phyloP scores from a whole-genome alignment of 495 filamentous ascomycete genomes.

The Aspergillus sclerotiicarbonarius region DNA sequence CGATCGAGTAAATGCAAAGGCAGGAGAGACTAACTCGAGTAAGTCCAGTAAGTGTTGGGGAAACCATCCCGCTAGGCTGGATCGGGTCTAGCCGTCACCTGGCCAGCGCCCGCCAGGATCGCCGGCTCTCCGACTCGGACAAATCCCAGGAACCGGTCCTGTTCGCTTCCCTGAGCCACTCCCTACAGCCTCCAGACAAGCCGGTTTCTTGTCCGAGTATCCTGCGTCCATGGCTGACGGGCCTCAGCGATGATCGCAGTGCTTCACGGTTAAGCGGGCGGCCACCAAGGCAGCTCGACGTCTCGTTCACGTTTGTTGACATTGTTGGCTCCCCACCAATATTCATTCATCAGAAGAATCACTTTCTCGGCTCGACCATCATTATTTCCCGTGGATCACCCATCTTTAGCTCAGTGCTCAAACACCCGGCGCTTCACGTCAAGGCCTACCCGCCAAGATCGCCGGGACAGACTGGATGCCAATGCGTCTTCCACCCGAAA shows the following conservation, averaged over 20 bases:
- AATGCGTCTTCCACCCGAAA: slow-evolving; percentile 19
- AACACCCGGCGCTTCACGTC: neutral
- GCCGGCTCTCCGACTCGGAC: neutral
- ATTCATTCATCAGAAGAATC: no score
- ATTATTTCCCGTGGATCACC: no score
- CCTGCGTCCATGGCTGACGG: neutral
- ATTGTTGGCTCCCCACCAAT: no score
- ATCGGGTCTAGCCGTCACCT: neutral
- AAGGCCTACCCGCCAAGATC: neutral
- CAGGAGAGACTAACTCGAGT: neutral
- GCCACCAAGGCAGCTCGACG: neutral
- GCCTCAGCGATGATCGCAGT: neutral
- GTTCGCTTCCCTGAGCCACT: neutral
- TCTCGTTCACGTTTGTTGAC: neutral
- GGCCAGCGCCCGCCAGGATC: neutral
- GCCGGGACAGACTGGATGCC: neutral
- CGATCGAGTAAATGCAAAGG: neutral
- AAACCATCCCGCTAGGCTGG: neutral
- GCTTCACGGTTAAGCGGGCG: neutral
- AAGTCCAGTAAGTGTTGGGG: neutral
- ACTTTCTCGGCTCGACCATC: no score
- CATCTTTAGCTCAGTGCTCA: neutral
- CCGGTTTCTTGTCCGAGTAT: neutral
- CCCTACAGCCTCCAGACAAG: neutral
- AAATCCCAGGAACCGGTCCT: neutral